Evolutionary conservation across 805 yeast species (phyloP).

Genomic region (Yarrowia sp.): DNA sequence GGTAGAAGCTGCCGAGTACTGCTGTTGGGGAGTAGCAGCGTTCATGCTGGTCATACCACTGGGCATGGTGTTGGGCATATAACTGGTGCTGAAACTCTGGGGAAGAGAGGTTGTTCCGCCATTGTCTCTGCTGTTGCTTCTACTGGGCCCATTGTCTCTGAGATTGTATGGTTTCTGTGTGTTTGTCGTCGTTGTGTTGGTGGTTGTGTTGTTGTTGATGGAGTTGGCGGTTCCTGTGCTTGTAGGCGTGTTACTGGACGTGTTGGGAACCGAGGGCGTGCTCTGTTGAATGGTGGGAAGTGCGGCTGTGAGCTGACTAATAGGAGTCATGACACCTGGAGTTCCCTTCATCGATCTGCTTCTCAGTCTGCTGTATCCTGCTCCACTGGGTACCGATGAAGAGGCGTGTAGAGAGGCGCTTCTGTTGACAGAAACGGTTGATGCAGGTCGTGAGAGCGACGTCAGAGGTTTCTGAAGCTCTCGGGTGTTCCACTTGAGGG

Average conservation of each 20-base stretch:
- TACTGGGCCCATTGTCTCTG: conserved; percentile 1
- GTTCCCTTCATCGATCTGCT: conserved; percentile 36
- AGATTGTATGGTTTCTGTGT: conserved; percentile 22
- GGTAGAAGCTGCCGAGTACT: conserved; percentile 20
- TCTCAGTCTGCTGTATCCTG: conserved; percentile 27
- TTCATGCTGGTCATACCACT: background rate
- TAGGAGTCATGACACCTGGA: conserved; percentile 19
- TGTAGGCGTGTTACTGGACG: background rate
- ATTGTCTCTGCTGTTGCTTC: conserved; percentile 23
- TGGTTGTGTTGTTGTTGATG: background rate
- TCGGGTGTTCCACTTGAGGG: conserved; percentile 89
- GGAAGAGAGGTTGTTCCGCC: conserved; percentile 16
- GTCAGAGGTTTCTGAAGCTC: conserved; percentile 81
- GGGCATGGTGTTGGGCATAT: conserved; percentile 4
- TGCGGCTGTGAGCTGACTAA: conserved; percentile 30
- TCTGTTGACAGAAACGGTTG: conserved; percentile 29
- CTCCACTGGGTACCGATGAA: conserved; percentile 21
- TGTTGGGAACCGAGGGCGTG: conserved; percentile 24
- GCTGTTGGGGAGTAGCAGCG: background rate
- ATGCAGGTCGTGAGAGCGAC: conserved; percentile 54
- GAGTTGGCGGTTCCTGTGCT: background rate
- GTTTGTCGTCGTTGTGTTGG: background rate
- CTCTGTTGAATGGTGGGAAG: conserved; percentile 35
- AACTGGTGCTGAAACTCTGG: conserved; percentile 30
- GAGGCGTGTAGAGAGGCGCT: conserved; percentile 27